phyloP scores from a whole-genome alignment of 371 early-diverging fungal species.

The Haplosporangium sp. region DNA sequence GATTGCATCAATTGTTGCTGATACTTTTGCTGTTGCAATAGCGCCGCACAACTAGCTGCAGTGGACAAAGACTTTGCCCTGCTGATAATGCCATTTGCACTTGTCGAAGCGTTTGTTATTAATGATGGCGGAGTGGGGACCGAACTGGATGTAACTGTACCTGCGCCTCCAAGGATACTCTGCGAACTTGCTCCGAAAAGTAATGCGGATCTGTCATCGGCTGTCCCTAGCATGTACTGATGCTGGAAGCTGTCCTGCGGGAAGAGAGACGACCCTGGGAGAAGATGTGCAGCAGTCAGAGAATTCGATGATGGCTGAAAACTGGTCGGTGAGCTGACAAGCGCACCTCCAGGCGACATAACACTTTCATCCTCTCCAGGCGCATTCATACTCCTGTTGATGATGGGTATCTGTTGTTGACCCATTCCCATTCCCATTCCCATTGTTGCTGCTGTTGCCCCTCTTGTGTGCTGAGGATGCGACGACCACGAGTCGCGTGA shows the following conservation, averaged over 20 bases:
- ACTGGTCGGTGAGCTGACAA: slow-evolving; percentile 39
- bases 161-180: too few species aligned
- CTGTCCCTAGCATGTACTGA: slow-evolving; percentile 6
- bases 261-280: not conserved
- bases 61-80: not conserved
- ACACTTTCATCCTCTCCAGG: slow-evolving; percentile 12
- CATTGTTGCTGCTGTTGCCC: slow-evolving; percentile 4
- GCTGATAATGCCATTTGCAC: slow-evolving; percentile 1
- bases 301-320: slow-evolving; percentile 25
- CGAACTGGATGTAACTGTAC: too few species aligned
- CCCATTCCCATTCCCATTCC: not conserved
- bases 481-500: too few species aligned
- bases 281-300: slow-evolving; percentile 8
- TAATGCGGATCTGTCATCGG: not conserved
- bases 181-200: too few species aligned
- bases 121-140: too few species aligned
- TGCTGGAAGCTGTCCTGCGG: slow-evolving; percentile 15
- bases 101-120: too few species aligned
- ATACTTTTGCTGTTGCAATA: slow-evolving; percentile 34
- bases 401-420: slow-evolving; percentile 3
- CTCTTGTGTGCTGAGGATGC: not conserved
- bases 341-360: not conserved
- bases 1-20: slow-evolving; percentile 28
- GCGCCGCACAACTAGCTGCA: slow-evolving; percentile 13
- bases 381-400: slow-evolving; percentile 4